phyloP scores from a whole-genome alignment of 768 basidiomycete species.

The Podaxis carcinomalis region DNA sequence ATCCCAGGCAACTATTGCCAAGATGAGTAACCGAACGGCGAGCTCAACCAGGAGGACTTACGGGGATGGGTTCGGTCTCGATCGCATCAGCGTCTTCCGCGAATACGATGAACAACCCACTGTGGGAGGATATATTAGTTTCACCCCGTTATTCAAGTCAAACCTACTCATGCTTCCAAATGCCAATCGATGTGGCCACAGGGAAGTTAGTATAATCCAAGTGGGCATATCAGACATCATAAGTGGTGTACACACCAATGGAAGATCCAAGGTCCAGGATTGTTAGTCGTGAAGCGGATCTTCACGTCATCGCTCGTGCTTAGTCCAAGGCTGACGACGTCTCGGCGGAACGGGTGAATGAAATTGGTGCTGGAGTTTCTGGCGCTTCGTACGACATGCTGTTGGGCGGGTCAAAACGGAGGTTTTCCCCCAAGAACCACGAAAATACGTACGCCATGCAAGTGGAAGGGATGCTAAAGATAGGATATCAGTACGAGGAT shows the following conservation, averaged over 20 bases:
- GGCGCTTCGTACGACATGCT: constrained; percentile 43
- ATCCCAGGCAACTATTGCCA: constrained; percentile 20
- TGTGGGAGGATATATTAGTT: constrained; percentile 6
- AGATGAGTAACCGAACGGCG: not conserved
- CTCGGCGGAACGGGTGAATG: constrained; percentile 27
- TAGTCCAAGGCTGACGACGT: constrained; percentile 24
- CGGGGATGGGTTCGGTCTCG: not conserved
- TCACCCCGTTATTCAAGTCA: not conserved
- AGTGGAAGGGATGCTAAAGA: constrained; percentile 40
- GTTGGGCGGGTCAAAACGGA: not conserved
- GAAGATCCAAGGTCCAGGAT: constrained; percentile 37
- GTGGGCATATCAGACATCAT: not conserved
- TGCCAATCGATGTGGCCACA: constrained; percentile 40
- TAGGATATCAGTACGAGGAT: not conserved
- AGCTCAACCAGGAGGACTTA: not conserved
- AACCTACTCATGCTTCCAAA: constrained; percentile 21
- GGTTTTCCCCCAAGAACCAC: not conserved
- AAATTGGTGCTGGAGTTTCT: constrained; percentile 34
- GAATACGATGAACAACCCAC: constrained; percentile 32
- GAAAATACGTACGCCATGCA: constrained; percentile 37
- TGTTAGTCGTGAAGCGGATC: constrained; percentile 59
- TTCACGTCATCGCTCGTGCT: constrained; percentile 27
- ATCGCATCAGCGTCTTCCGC: constrained; percentile 22
- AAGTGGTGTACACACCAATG: constrained; percentile 29
- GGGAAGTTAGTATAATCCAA: not conserved